Conservation (phyloP, 169 alveolate genomes). For the Cyclospora cayetanensis region DNA sequence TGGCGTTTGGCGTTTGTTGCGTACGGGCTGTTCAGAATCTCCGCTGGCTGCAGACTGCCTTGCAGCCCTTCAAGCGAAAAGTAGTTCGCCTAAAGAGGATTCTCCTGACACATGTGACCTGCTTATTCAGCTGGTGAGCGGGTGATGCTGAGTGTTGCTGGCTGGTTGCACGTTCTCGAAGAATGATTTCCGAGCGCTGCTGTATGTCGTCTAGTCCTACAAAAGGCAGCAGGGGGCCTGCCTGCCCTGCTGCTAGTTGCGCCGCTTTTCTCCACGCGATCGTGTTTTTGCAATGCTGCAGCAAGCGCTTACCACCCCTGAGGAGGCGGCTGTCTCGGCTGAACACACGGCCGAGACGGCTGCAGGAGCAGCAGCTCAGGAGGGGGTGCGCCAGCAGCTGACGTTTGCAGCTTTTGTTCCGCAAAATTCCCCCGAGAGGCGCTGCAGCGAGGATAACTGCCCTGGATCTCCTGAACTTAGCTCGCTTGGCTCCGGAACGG, state of each 20-base stretch:
- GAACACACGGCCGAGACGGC: not conserved
- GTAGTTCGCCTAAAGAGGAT: not conserved
- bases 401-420: not conserved
- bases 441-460: not conserved
- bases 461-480: not conserved
- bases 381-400: conserved; percentile 47
- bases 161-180: not conserved
- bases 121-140: conserved; percentile 16
- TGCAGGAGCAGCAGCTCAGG: not conserved
- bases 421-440: not conserved
- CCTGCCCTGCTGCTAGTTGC: not conserved
- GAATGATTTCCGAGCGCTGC: too few species aligned
- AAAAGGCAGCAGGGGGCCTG: too few species aligned
- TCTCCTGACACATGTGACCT: not conserved
- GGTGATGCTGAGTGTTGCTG: conserved; percentile 40
- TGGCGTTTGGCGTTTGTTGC: not conserved
- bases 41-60: not conserved
- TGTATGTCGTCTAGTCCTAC: too few species aligned
- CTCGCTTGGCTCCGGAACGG: not conserved
- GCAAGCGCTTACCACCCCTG: too few species aligned
- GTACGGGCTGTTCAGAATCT: not conserved
- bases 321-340: not conserved
- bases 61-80: not conserved
- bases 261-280: not conserved
- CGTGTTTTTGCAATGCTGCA: not conserved